Evolutionary conservation across 768 basidiomycete genomes (phyloP).

Genomic region (Serpula lacrymans): DNA sequence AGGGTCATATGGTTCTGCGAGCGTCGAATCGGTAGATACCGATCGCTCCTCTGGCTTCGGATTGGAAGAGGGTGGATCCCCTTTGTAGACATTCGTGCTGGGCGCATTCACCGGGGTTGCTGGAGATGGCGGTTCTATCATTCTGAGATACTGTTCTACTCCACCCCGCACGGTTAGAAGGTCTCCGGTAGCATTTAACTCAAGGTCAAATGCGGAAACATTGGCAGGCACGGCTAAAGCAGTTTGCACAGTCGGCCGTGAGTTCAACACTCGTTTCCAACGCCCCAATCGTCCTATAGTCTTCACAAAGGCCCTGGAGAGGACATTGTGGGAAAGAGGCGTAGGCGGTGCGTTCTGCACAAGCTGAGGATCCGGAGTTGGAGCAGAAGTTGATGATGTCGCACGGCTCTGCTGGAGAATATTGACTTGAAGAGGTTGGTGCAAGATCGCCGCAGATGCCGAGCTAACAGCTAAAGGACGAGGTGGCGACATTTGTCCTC

Average conservation of each 20-base stretch:
- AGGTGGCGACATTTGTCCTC: constrained; percentile 27
- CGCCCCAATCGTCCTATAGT: constrained; percentile 81
- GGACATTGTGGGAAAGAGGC: constrained; percentile 55
- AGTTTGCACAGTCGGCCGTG: constrained; percentile 33
- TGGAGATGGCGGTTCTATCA: constrained; percentile 39
- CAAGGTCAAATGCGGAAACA: constrained; percentile 71
- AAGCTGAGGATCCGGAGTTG: constrained; percentile 5
- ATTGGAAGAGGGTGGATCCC: not conserved
- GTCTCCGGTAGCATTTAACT: constrained; percentile 57
- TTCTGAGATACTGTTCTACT: constrained; percentile 63
- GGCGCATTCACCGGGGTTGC: constrained; percentile 2
- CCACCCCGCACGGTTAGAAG: constrained; percentile 58
- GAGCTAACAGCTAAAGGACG: constrained; percentile 48
- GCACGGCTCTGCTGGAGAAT: constrained; percentile 45
- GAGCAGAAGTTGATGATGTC: constrained; percentile 23
- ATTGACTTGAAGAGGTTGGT: constrained; percentile 56
- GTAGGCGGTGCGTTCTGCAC: constrained; percentile 34
- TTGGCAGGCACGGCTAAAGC: constrained; percentile 37
- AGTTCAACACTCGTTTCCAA: constrained; percentile 76
- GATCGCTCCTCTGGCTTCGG: not conserved
- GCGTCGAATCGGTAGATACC: not conserved
- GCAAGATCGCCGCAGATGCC: constrained; percentile 58
- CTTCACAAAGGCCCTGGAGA: constrained; percentile 75
- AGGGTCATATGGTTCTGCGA: constrained; percentile 5
- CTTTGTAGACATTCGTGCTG: too few species aligned